These are phyloP conservation scores for Myxozyma neotropica DNA, from an alignment of 805 yeast species.

Conservation along the genomic window DNA sequence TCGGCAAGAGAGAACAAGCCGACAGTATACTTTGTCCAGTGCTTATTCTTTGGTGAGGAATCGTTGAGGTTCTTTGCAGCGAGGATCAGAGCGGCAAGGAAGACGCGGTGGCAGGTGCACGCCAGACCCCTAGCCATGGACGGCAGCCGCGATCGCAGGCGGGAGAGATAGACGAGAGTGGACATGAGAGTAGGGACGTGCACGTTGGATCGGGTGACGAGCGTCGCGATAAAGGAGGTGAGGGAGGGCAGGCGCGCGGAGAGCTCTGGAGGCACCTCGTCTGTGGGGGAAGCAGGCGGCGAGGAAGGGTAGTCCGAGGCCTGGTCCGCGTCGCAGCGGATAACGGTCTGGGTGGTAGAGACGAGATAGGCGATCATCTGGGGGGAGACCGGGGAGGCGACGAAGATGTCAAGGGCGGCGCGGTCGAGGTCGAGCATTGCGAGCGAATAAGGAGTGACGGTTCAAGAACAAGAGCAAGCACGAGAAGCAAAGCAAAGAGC, in stretches of 20 bases:
- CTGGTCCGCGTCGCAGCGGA: constrained; percentile 42
- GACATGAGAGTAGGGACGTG: constrained; percentile 96
- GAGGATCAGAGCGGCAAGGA: constrained; percentile 81
- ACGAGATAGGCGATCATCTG: constrained; percentile 49
- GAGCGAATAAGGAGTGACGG: constrained; percentile 5
- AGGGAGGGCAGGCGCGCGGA: constrained; percentile 49
- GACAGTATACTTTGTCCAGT: constrained; percentile 92
- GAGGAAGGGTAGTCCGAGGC: constrained; percentile 40
- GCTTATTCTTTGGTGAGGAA: constrained; percentile 91
- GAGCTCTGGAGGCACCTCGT: neutral
- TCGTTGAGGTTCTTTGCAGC: constrained; percentile 94
- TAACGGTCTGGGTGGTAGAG: constrained; percentile 46
- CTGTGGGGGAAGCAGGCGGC: constrained; percentile 48
- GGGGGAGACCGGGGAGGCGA: constrained; percentile 47
- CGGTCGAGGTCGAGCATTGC: constrained; percentile 28
- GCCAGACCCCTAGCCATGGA: constrained; percentile 84
- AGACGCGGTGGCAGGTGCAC: constrained; percentile 90
- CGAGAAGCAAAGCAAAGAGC: neutral
- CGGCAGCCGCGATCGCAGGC: constrained; percentile 76
- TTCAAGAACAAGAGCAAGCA: neutral
- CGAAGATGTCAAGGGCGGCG: constrained; percentile 47
- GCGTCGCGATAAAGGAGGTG: constrained; percentile 64
- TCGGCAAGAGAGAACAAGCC: constrained; percentile 77
- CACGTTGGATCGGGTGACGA: constrained; percentile 82
- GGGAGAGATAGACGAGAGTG: constrained; percentile 77